Evolutionary conservation across 2,329 filamentous ascomycete genomes (phyloP).

Genomic region (Sarocladiaceae sp.): DNA sequence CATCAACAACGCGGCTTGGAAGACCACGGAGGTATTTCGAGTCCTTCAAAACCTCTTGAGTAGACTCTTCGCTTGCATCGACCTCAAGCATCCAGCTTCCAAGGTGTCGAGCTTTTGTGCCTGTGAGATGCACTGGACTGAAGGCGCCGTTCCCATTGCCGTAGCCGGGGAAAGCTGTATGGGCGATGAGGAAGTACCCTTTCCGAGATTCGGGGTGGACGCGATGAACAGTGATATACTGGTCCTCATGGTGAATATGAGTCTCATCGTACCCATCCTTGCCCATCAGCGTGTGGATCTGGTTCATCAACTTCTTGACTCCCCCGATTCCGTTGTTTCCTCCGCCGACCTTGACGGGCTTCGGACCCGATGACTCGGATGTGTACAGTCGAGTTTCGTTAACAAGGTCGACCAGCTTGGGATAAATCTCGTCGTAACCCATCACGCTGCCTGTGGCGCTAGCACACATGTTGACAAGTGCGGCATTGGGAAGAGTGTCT

Average conservation of each 20-base stretch:
- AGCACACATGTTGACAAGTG: slow-evolving; percentile 91
- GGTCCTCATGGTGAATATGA: slow-evolving; percentile 92
- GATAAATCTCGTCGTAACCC: slow-evolving; percentile 97
- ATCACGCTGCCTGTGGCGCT: slow-evolving; percentile 95
- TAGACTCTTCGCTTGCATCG: slow-evolving; percentile 68
- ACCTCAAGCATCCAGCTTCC: slow-evolving; percentile 93
- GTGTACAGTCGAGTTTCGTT: slow-evolving; percentile 81
- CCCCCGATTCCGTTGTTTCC: slow-evolving; percentile 83
- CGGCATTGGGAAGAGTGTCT: slow-evolving; percentile 91
- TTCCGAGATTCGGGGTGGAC: slow-evolving; percentile 90
- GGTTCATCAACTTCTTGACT: slow-evolving; percentile 88
- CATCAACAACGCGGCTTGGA: slow-evolving; percentile 73
- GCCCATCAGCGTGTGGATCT: slow-evolving; percentile 94
- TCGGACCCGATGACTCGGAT: slow-evolving; percentile 63
- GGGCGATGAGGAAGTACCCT: slow-evolving; percentile 92
- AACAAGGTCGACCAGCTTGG: slow-evolving; percentile 87
- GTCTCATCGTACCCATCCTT: slow-evolving; percentile 92
- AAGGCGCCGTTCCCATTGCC: slow-evolving; percentile 80
- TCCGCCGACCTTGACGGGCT: slow-evolving; percentile 59
- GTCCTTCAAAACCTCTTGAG: slow-evolving; percentile 61
- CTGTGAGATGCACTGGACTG: slow-evolving; percentile 72
- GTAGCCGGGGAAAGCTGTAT: slow-evolving; percentile 91
- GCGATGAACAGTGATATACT: slow-evolving; percentile 94
- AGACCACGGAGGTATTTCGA: slow-evolving; percentile 71
- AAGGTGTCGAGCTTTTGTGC: slow-evolving; percentile 79